Evolutionary conservation across 495 filamentous ascomycete genomes (phyloP).

Genomic region (Viridothelium virens): DNA sequence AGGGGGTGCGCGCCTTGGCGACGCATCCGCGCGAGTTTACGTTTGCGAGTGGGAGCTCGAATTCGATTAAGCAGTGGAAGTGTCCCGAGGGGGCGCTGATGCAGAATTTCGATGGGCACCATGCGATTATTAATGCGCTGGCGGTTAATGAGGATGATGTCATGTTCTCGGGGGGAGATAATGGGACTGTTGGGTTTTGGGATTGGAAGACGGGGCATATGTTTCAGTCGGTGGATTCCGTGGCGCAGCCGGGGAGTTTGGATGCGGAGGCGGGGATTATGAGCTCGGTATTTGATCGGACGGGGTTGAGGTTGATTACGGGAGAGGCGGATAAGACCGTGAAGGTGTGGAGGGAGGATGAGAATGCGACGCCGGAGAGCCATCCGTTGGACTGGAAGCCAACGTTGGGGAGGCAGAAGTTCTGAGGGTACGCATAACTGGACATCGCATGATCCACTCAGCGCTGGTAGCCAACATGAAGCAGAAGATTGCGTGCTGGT

Average conservation of each 20-base stretch:
- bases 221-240: conserved; percentile 80
- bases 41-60: conserved; percentile 83
- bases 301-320: conserved; percentile 79
- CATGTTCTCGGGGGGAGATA: conserved; percentile 89
- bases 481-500: too few relatives aligned
- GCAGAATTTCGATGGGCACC: conserved; percentile 98
- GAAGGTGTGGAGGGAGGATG: conserved; percentile 93
- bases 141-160: conserved; percentile 90
- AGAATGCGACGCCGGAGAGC: conserved; percentile 78
- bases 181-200: conserved; percentile 96
- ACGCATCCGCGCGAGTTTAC: conserved; percentile 92
- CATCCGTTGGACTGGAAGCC: conserved; percentile 94
- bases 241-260: conserved; percentile 85
- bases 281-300: conserved; percentile 82
- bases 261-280: conserved; percentile 94
- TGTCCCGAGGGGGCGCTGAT: conserved; percentile 97
- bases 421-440: conserved; percentile 31
- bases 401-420: conserved; percentile 64
- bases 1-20: conserved; percentile 79
- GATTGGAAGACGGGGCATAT: conserved; percentile 97
- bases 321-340: conserved; percentile 98
- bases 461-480: too few relatives aligned
- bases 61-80: conserved; percentile 99
- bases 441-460: too few relatives aligned
- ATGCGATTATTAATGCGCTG: conserved; percentile 92